phyloP scores from a whole-genome alignment of 345 rosid genomes.

The Citrus reticulata region DNA sequence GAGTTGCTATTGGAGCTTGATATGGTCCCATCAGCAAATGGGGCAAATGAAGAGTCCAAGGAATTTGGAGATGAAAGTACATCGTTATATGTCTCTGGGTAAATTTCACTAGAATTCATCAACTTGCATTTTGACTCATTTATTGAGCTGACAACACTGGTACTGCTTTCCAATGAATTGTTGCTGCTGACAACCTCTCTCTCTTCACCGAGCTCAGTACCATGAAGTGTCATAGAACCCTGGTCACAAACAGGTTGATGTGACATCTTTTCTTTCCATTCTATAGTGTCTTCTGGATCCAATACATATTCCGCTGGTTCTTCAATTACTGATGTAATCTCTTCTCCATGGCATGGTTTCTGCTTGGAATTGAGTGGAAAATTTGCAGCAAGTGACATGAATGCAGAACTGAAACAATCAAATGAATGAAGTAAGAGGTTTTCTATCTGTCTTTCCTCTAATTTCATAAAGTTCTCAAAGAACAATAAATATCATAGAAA shows the following conservation, averaged over 20 bases:
- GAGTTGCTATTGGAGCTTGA: conserved; percentile 47
- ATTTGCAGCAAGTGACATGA: conserved; percentile 76
- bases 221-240: conserved; percentile 38
- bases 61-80: conserved; percentile 49
- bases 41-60: conserved; percentile 29
- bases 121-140: conserved; percentile 30
- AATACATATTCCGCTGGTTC: conserved; percentile 37
- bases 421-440: conserved; percentile 12
- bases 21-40: conserved; percentile 48
- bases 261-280: conserved; percentile 34
- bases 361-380: conserved; percentile 46
- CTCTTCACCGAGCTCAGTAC: conserved; percentile 38
- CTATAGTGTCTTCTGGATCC: conserved; percentile 49
- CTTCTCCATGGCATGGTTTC: conserved; percentile 30
- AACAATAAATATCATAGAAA: conserved; percentile 15
- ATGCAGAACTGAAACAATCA: conserved; percentile 72
- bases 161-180: conserved; percentile 39
- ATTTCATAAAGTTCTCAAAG: conserved; percentile 3
- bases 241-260: conserved; percentile 38
- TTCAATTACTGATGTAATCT: conserved; percentile 27
- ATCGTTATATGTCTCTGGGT: conserved; percentile 22
- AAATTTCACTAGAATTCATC: conserved; percentile 21
- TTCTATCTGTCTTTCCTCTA: conserved; percentile 1
- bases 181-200: conserved; percentile 44
- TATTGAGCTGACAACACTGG: conserved; percentile 29